Evolutionary conservation across 345 rosid species (phyloP), one percentile per base, ranked within the genome.

Genomic region (Lepidium didymum): DNA sequence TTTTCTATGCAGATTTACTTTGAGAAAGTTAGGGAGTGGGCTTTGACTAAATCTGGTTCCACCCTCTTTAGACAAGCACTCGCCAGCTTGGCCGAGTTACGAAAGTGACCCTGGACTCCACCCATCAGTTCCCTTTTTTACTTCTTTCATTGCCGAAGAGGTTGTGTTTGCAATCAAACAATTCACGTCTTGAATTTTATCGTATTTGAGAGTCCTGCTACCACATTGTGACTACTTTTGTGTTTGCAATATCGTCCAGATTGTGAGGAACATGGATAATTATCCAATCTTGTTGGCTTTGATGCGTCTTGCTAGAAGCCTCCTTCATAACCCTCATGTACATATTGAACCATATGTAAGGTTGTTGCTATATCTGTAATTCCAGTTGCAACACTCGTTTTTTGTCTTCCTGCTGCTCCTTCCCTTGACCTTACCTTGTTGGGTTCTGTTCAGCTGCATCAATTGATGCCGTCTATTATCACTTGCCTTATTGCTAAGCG

Each of bases 341-440:
- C 91, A 92, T 74, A 69, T 92, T 56, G 98, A 92, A 66, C 92
- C 90, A 72, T 89, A 89, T 64, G 98, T 92, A 84, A 82, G 96
- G 82, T 56, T 14, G 62, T 64, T 3, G 53, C 45, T 16, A 15
- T 58, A 10, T 46, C 4, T 43, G 68, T 27, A 50, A 31, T 52
- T 43, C 37, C 43, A 21, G n/a, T 31, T 41, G 62, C 19, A 53
- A 15, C 43, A 3, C 54, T 13, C 3, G 35, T 37, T 16, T 35
- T 36, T 15, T 31, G 31, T 33, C 27, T 16, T 14, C 53, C 40
- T 46, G 25, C 16, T 25, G 25, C 16, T 61, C 14, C 10, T 46
- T 36, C 43, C 38, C 12, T 60, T 37, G 35, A 40, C 34, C 35
- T 63, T 55, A 56, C 50, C 35, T 23, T 40, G 27, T 37, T 59